Conservation (phyloP, 2,329 filamentous ascomycete species). For the Apiospora kogelbergensis region DNA sequence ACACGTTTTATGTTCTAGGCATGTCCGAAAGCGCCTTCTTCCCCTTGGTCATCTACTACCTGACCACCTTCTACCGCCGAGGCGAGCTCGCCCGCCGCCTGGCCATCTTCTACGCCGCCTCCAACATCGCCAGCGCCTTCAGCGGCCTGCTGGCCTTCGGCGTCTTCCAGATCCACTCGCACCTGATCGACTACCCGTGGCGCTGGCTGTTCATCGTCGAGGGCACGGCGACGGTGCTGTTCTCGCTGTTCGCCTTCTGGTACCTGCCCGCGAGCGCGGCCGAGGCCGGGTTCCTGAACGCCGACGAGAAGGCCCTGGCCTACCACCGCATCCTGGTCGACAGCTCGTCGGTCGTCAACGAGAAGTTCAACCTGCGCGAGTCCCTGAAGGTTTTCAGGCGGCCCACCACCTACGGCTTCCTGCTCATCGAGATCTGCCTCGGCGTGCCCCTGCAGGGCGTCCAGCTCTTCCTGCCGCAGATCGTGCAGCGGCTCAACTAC, state of each 20-base stretch:
- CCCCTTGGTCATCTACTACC: conserved; percentile 59
- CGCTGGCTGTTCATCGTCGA: conserved; percentile 51
- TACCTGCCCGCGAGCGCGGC: conserved; percentile 67
- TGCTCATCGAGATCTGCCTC: conserved; percentile 58
- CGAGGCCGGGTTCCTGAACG: conserved; percentile 63
- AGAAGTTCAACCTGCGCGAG: conserved; percentile 51
- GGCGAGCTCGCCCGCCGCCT: conserved; percentile 69
- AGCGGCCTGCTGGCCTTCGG: conserved; percentile 48
- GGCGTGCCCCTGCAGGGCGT: conserved; percentile 59
- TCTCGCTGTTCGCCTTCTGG: conserved; percentile 64
- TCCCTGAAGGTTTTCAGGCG: conserved; percentile 51
- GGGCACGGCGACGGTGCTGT: conserved; percentile 56
- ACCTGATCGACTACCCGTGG: conserved; percentile 40
- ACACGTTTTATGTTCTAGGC: conserved; percentile 34
- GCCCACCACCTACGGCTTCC: conserved; percentile 48
- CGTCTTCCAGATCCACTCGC: conserved; percentile 45
- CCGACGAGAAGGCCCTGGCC: conserved; percentile 67
- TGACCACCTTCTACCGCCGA: conserved; percentile 68
- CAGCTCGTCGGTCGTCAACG: conserved; percentile 61
- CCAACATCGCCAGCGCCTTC: conserved; percentile 67
- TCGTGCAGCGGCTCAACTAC: conserved; percentile 49
- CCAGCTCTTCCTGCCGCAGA: conserved; percentile 54
- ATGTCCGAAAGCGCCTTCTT: conserved; percentile 70
- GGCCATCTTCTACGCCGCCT: conserved; percentile 74
- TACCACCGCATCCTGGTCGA: conserved; percentile 75